Evolutionary conservation across 306 rosid species (phyloP).

Genomic region (Clitoria ternatea): DNA sequence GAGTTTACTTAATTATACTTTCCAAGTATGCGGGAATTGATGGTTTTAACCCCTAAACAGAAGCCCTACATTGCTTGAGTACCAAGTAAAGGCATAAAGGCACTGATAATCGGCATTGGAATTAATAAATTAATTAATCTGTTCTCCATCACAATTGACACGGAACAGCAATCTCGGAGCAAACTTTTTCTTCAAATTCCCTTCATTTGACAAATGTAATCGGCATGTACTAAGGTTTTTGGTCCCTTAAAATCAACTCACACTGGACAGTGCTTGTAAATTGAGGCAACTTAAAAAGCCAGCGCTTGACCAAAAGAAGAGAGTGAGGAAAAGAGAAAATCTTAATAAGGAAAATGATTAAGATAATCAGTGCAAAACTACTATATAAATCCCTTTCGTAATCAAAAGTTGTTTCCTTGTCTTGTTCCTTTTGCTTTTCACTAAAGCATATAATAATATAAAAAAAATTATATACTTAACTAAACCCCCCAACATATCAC

Average conservation of each 20-base stretch:
- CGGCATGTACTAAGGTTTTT: not conserved
- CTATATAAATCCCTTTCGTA: not conserved
- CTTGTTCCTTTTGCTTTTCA: conserved; percentile 33
- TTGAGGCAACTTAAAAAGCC: conserved; percentile 17
- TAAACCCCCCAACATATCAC: conserved; percentile 11
- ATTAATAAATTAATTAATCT: not conserved
- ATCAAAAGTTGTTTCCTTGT: conserved; percentile 36
- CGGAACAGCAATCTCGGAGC: not conserved
- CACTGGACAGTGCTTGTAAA: not conserved
- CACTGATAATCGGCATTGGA: not conserved
- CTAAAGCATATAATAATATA: conserved; percentile 9
- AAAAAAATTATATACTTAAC: not conserved
- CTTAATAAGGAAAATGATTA: conserved; percentile 7
- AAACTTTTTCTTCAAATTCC: conserved; percentile 7
- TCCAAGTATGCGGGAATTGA: conserved; percentile 16
- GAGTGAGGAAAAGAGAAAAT: not conserved
- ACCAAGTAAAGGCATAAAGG: conserved; percentile 24
- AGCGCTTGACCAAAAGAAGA: conserved; percentile 12
- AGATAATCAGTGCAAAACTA: conserved; percentile 15
- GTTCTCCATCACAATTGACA: not conserved
- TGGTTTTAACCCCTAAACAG: not conserved
- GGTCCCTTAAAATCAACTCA: not conserved
- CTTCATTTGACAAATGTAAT: not conserved
- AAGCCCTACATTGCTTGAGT: conserved; percentile 20
- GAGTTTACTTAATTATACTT: not conserved